Percentiles rank a stretch among this genome's conserved stretches.
Evolutionary conservation across 2,329 filamentous ascomycete genomes (phyloP).

Genomic region (Alternaria sp.): DNA sequence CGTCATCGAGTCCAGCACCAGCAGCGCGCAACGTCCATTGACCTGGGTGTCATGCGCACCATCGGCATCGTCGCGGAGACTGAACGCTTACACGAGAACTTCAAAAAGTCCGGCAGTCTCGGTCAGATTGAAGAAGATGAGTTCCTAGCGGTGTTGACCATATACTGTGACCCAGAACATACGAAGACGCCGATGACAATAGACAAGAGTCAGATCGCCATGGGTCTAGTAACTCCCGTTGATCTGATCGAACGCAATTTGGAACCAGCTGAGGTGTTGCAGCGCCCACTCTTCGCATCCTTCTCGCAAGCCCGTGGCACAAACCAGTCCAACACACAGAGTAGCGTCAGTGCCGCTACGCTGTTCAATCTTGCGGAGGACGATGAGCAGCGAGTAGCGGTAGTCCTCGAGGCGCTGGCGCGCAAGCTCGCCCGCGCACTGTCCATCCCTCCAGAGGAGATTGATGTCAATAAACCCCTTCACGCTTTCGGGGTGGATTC

Average conservation of each 20-base stretch:
- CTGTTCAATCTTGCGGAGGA: background rate
- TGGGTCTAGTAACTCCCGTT: background rate
- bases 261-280: background rate
- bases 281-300: background rate
- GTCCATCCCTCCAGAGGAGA: constrained; percentile 30
- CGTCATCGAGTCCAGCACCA: background rate
- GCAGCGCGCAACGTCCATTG: background rate
- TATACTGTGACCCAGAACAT: background rate
- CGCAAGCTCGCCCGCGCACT: constrained; percentile 2
- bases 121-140: background rate
- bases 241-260: background rate
- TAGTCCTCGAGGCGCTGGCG: background rate
- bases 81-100: background rate
- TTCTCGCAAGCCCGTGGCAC: background rate
- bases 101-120: background rate
- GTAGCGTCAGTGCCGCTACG: background rate
- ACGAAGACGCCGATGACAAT: background rate
- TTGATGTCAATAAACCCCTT: constrained; percentile 30
- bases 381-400: background rate
- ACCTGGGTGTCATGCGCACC: background rate
- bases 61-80: constrained; percentile 2
- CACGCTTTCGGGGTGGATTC: constrained; percentile 36
- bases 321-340: background rate
- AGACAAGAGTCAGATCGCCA: background rate
- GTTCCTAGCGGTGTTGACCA: background rate